Evolutionary conservation across 2,329 filamentous ascomycete genomes (phyloP), one percentile per base, ranked within the genome.

Genomic region (Ophiognomonia clavigignenti-juglandacearum): DNA sequence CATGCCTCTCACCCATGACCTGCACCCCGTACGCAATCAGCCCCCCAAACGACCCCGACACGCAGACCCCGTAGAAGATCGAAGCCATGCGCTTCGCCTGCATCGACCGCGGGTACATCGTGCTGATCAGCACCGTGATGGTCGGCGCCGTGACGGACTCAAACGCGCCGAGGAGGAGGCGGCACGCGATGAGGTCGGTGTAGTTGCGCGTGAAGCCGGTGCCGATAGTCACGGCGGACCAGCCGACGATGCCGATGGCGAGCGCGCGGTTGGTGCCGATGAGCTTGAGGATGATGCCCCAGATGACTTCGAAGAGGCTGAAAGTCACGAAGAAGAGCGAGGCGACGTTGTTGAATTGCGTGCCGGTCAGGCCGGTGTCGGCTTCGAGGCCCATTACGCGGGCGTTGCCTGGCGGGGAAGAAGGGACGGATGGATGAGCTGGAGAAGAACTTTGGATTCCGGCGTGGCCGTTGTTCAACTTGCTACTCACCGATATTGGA

Each of bases 1-100:
- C 82, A 0, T 69, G 65, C 2, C 77, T 62, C 7, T 77, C 75
- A 54, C 86, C 80, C 77, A 88, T 84, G 57, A 83, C 80, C 0
- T 82, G 81, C 51, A 88, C 83, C 1, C 72, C 83, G 50, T 83
- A 87, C 1, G 85, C 85, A 13, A 88, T 75, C 1, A 86, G 72
- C 2, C 85, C 85, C 10, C 85, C 83, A 53, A 80, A 87, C n/a
- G 85, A 84, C 6, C 85, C 85, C 0, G 83, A 60, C 5, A 64
- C 53, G 26, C 63, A 61, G 39, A 63, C 61, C 3, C 59, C 61
- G 4, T 60, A 57, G 44, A 68, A 68, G 27, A 57, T 54, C 26
- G 50, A 48, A 1, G 55, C 51, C 36, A 54, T 49, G 13, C 49
- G 46, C 22, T 51, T 56, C 4, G 48, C 45, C 6, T 57, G 49